These are phyloP conservation scores for Pythium apleroticum DNA, from an alignment of 352 stramenopile species.

Conservation along the genomic window DNA sequence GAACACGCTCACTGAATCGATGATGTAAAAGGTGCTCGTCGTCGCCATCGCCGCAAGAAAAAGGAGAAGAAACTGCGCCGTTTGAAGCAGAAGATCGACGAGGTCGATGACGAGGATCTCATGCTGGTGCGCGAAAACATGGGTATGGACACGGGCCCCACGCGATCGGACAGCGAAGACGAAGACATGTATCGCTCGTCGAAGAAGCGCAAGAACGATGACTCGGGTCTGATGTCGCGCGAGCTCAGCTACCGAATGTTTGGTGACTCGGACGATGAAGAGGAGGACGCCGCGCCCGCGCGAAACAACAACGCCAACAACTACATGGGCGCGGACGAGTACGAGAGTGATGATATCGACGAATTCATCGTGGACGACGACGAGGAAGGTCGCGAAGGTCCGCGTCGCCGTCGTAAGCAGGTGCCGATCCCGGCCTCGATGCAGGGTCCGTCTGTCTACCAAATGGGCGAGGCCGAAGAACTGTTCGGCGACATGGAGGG, in stretches of 20 bases:
- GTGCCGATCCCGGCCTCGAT: conserved; percentile 69
- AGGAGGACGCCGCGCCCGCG: conserved; percentile 70
- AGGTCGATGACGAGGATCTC: conserved; percentile 87
- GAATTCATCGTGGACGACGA: conserved; percentile 91
- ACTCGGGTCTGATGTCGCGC: conserved; percentile 83
- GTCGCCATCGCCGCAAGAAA: conserved; percentile 74
- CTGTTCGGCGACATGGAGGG: conserved; percentile 89
- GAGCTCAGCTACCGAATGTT: conserved; percentile 89
- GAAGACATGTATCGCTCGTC: conserved; percentile 60
- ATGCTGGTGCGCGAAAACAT: conserved; percentile 89
- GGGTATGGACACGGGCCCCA: conserved; percentile 78
- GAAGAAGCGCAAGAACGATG: conserved; percentile 71
- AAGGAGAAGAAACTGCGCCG: conserved; percentile 89
- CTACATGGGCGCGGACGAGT: conserved; percentile 86
- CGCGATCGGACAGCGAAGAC: conserved; percentile 77
- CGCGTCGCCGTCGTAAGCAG: conserved; percentile 74
- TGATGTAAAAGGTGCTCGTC: conserved; percentile 40
- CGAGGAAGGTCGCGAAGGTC: conserved; percentile 80
- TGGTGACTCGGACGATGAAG: conserved; percentile 86
- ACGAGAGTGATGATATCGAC: conserved; percentile 89
- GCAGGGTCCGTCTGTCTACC: conserved; percentile 87
- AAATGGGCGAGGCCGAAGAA: conserved; percentile 89
- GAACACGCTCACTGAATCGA: conserved; percentile 20
- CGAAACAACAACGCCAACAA: conserved; percentile 62
- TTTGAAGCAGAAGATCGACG: conserved; percentile 86